Evolutionary conservation across 2,329 filamentous ascomycete genomes (phyloP).

Genomic region (Didymosphaeria variabile): DNA sequence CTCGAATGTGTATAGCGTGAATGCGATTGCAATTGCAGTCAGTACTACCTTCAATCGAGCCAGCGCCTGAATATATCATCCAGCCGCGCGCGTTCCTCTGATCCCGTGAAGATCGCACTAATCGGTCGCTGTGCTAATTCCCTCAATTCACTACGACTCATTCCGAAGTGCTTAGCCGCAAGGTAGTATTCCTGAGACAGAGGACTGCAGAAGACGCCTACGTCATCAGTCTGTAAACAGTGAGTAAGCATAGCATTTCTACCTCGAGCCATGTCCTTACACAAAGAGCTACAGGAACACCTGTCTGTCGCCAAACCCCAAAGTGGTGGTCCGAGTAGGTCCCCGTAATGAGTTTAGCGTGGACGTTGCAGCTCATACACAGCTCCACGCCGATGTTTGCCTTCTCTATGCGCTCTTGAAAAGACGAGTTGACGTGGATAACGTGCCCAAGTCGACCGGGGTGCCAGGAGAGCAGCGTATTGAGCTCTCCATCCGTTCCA

Average conservation of each 20-base stretch:
- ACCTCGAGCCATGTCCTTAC: constrained; percentile 60
- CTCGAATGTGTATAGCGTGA: no score
- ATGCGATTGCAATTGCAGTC: no score
- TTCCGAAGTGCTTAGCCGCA: constrained; percentile 73
- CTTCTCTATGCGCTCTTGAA: constrained; percentile 65
- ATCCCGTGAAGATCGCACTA: constrained; percentile 71
- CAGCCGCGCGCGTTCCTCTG: constrained; percentile 68
- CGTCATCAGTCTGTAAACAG: constrained; percentile 75
- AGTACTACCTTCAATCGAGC: constrained; percentile 6
- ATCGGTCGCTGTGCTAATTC: constrained; percentile 68
- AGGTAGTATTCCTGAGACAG: constrained; percentile 81
- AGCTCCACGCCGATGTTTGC: constrained; percentile 74
- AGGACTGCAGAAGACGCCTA: constrained; percentile 80
- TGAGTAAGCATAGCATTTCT: constrained; percentile 19
- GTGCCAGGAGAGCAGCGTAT: constrained; percentile 69
- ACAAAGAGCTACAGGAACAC: constrained; percentile 67
- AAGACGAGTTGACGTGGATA: constrained; percentile 72
- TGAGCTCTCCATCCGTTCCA: constrained; percentile 67
- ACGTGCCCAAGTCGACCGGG: constrained; percentile 81
- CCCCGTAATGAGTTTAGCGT: constrained; percentile 74
- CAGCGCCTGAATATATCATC: constrained; percentile 31
- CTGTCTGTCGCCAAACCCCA: constrained; percentile 71
- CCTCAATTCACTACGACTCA: constrained; percentile 61
- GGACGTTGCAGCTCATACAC: constrained; percentile 83
- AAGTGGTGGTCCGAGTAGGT: constrained; percentile 78